These are phyloP conservation scores for Microsporum ferrugineum DNA, from an alignment of 2,329 filamentous ascomycete species.

Conservation along the genomic window DNA sequence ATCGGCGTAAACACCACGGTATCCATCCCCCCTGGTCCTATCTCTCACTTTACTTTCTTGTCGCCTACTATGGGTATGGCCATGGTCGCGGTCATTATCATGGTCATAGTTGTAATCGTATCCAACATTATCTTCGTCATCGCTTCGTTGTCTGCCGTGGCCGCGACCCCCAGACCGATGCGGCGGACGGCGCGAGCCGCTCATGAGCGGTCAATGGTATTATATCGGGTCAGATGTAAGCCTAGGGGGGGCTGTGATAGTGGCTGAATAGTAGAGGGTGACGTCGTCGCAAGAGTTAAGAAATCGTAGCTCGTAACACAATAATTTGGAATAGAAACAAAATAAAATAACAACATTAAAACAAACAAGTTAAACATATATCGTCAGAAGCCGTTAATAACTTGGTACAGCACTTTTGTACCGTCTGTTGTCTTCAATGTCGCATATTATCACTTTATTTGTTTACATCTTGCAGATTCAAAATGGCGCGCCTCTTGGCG, in stretches of 20 bases:
- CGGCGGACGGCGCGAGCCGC: constrained; percentile 11
- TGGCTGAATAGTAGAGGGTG: not conserved
- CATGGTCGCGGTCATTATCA: constrained; percentile 3
- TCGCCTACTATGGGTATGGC: not conserved
- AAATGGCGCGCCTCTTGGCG: not conserved
- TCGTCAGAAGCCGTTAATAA: not conserved
- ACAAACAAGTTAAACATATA: not conserved
- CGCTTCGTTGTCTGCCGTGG: not conserved
- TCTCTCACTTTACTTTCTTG: not conserved
- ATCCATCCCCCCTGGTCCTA: not conserved
- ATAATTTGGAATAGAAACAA: not conserved
- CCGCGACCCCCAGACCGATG: constrained; percentile 11
- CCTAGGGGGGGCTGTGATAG: not conserved
- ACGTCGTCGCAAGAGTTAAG: not conserved
- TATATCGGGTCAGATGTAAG: not conserved
- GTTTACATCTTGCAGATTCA: not conserved
- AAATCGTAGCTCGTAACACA: not conserved
- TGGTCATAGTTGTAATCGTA: constrained; percentile 8
- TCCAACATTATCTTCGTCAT: constrained; percentile 3
- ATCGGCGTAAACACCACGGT: not conserved
- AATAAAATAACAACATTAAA: not conserved
- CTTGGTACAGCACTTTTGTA: no score
- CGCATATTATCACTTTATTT: not conserved
- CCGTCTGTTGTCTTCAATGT: no score
- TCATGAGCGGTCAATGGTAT: not conserved